These are phyloP conservation scores for Fusarium oxysporum DNA, from an alignment of 2,329 filamentous ascomycete genomes.

Conservation along the genomic window DNA sequence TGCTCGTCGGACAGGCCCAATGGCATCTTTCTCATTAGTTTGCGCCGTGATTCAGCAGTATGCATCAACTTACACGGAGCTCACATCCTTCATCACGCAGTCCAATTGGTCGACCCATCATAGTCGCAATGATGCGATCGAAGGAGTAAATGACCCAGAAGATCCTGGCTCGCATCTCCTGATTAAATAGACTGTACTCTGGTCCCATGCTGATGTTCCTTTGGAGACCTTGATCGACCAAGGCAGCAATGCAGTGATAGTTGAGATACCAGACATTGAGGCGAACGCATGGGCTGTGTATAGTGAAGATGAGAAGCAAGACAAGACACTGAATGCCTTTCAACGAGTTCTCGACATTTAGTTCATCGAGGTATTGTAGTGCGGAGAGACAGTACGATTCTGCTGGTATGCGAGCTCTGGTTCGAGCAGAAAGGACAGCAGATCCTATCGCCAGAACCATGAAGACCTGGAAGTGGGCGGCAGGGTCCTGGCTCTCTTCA, in stretches of 20 bases:
- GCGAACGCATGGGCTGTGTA: conserved; percentile 61
- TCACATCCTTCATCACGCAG: conserved; percentile 67
- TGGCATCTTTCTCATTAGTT: conserved; percentile 46
- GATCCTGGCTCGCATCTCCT: conserved; percentile 65
- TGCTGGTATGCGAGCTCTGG: conserved; percentile 57
- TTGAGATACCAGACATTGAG: conserved; percentile 67
- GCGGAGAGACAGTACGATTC: conserved; percentile 63
- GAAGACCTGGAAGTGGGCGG: conserved; percentile 59
- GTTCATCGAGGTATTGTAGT: conserved; percentile 57
- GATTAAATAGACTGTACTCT: conserved; percentile 59
- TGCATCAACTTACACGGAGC: conserved; percentile 53
- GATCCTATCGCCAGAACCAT: conserved; percentile 66
- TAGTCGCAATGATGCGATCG: conserved; percentile 64
- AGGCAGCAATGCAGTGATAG: conserved; percentile 64
- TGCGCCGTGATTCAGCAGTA: accelerated
- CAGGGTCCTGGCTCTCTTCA: conserved; percentile 43
- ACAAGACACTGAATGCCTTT: conserved; percentile 62
- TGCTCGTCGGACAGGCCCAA: conserved; percentile 42
- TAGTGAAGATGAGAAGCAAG: conserved; percentile 60
- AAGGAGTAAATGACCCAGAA: conserved; percentile 67
- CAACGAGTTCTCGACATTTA: conserved; percentile 61
- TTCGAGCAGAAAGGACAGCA: conserved; percentile 57
- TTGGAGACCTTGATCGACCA: conserved; percentile 64
- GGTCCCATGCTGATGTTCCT: conserved; percentile 58
- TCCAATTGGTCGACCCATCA: conserved; percentile 67